Evolutionary conservation across 345 rosid genomes (phyloP), one percentile per base, ranked within the genome.

Genomic region (Euclidium syriacum): DNA sequence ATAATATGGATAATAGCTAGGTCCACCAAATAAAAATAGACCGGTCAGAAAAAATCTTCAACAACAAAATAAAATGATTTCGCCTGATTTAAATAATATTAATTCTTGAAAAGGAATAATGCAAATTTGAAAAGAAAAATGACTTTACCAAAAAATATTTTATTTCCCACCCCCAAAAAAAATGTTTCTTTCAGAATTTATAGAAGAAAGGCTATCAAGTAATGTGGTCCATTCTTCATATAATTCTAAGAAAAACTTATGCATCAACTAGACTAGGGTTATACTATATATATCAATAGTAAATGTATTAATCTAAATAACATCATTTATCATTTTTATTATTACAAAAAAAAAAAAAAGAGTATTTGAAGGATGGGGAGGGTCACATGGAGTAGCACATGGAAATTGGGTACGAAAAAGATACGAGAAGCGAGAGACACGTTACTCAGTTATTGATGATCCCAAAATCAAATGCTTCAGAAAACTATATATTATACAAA

Each of bases 351-450:
- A 24, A 25, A 15, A 56, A 27, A 9, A 6, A 14, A 44, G 3
- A 27, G 41, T 54, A 33, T 52, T 27, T 41, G 52, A 50, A 25
- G 33, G 32, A 64, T 51, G 51, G 57, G 71, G 62, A 56, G 25
- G 24, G 62, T 77, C 77, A 76, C 75, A 76, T 76, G 77, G 68
- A 63, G 58, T 15, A 58, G 56, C 77, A 64, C 72, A 76, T 72
- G 77, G 77, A 58, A 20, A 32, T 60, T 70, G 62, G 74, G 60
- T 43, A 15, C 24, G 64, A 38, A 62, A 58, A 62, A 70, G 64
- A 70, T 70, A 62, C 69, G 69, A 70, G 58, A 62, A 63, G 74
- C 74, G 74, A 62, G 69, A 62, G 74, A 70, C 69, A 63, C 69
- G 74, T 70, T 62, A 70, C 18, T 34, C 17, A 70, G 69, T 55